Percentiles rank a stretch among this genome's conserved stretches.
phyloP scores from a whole-genome alignment of 1,139 yeast species.

The Pichia sp. region DNA sequence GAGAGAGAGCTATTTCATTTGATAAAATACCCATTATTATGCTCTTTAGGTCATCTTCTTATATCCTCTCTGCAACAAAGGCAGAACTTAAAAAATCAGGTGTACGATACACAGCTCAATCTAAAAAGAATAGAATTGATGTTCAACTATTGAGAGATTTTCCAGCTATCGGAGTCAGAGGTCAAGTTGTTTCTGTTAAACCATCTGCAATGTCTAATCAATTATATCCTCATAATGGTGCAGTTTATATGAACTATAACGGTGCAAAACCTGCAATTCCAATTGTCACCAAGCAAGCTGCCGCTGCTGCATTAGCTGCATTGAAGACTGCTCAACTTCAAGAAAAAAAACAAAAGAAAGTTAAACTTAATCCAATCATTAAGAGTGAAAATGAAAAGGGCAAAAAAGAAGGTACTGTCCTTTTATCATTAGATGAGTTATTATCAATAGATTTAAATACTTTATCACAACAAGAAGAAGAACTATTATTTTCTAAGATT shows the following conservation, averaged over 20 bases:
- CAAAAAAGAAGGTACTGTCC: neutral
- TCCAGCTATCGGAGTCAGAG: constrained; percentile 53
- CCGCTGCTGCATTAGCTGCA: constrained; percentile 12
- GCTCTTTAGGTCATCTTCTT: constrained; percentile 18
- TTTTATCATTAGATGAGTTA: constrained; percentile 25
- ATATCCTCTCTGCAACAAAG: constrained; percentile 12
- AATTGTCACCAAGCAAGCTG: constrained; percentile 37
- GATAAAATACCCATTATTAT: constrained; percentile 1
- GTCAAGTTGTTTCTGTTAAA: constrained; percentile 70
- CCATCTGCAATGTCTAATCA: constrained; percentile 81
- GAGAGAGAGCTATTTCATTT: neutral
- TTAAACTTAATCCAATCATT: constrained; percentile 13
- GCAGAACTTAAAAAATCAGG: constrained; percentile 16
- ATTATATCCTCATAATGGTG: constrained; percentile 65
- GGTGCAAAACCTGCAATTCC: constrained; percentile 56
- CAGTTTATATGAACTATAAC: constrained; percentile 35
- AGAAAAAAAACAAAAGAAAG: constrained; percentile 9
- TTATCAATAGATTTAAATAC: constrained; percentile 21
- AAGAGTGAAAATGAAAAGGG: constrained; percentile 10
- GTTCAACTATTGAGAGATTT: constrained; percentile 71
- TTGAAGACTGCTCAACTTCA: constrained; percentile 14
- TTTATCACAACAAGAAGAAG: constrained; percentile 17
- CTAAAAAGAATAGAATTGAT: constrained; percentile 40
- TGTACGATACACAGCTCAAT: constrained; percentile 29
- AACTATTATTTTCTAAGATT: constrained; percentile 18